Evolutionary conservation across 805 yeast species (phyloP), one percentile per base, ranked within the genome.

Genomic region (Trichomonascus vanleenenianus): DNA sequence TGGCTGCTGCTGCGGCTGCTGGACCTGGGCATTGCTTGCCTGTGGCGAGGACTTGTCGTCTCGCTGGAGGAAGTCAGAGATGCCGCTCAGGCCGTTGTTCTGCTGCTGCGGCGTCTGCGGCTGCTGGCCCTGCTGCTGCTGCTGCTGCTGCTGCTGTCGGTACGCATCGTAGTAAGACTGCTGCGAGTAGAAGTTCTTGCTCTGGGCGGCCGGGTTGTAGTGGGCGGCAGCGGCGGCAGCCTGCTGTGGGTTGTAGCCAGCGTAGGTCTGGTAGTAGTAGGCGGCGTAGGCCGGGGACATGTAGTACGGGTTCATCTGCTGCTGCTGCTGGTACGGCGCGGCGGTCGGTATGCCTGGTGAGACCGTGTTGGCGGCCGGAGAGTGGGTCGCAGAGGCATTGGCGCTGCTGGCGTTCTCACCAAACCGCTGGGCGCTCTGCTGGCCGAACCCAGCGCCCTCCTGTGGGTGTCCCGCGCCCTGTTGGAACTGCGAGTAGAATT

Each of bases 21-120:
- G 55, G 32, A 52, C 61, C 40, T 50, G 59, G 40, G 57, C 55
- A 36, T 58, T 64, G 40, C 56, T 54, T 44, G 58, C 63, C 41
- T 62, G 66, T 50, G 55, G 62, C 27, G 54, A 52, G 30, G 49
- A 54, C 20, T 41, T 34, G 34, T 50, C 56, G 20, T 51, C 54
- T 14, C 56, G 42, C 47, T 53, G 56, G 48, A 51, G 38, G 35
- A 51, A 52, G 35, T 50, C 56, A 18, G 53, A 46, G 40, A 52
- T 53, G 14, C 54, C 54, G 44, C 45, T 48, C 43, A 53, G 36
- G 20, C 43, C 40, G n/a, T 43, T 45, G 15, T 30, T 20, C 38
- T 44, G 44, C 37, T 38, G 49, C 31, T 42, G 51, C 36, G 34
- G 45, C 18, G 41, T 19, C 35, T 40, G 54, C 19, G 38, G 61